These are phyloP conservation scores for Periglandula ipomoeae DNA, from an alignment of 2,329 filamentous ascomycete species.

Conservation along the genomic window DNA sequence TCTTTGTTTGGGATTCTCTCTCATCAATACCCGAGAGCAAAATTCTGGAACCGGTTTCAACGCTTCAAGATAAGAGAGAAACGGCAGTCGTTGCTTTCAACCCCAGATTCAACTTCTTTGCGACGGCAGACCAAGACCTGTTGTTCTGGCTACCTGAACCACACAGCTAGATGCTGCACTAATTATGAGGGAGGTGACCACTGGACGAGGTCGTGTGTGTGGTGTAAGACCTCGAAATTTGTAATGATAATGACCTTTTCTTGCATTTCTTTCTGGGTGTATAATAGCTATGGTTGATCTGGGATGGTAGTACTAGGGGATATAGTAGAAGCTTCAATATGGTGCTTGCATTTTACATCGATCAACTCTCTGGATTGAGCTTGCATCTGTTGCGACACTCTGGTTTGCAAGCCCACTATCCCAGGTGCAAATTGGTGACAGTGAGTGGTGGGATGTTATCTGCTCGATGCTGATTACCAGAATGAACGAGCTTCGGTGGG, in stretches of 20 bases:
- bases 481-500: too few relatives aligned
- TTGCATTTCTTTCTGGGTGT: background rate
- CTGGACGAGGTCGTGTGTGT: background rate
- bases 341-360: too few relatives aligned
- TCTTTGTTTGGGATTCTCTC: slow-evolving; percentile 80
- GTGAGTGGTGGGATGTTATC: too few relatives aligned
- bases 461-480: too few relatives aligned
- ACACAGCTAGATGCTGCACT: slow-evolving; percentile 21
- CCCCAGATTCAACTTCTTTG: slow-evolving; percentile 84
- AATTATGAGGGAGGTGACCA: background rate
- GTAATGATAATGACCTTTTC: slow-evolving; percentile 1
- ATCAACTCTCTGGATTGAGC: too few relatives aligned
- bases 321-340: background rate
- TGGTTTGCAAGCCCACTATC: too few relatives aligned
- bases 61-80: slow-evolving; percentile 57
- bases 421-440: too few relatives aligned
- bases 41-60: slow-evolving; percentile 52
- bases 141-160: slow-evolving; percentile 71
- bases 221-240: background rate
- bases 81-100: slow-evolving; percentile 78
- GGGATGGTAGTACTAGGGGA: background rate
- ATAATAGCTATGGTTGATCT: background rate
- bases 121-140: slow-evolving; percentile 78
- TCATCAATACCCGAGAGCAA: slow-evolving; percentile 45
- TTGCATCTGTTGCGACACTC: too few relatives aligned